These are phyloP conservation scores for Leucocoprinus sp. DNA, from an alignment of 768 basidiomycete genomes.

Conservation along the genomic window DNA sequence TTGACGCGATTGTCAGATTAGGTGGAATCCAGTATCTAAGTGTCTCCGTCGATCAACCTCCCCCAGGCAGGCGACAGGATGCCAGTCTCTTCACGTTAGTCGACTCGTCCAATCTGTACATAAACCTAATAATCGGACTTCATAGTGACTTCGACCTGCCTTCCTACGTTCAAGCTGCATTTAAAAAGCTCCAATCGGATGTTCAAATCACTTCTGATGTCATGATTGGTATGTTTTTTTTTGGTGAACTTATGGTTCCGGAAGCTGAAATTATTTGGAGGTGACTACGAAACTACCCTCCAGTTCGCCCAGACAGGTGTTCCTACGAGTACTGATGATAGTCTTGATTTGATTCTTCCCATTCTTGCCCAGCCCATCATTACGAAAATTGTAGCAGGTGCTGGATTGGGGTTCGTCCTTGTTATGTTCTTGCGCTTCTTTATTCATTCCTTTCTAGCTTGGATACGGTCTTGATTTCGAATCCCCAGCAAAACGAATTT, in stretches of 20 bases:
- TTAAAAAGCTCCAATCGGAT: slow-evolving; percentile 56
- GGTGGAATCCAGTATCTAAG: slow-evolving; percentile 60
- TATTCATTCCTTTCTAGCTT: slow-evolving; percentile 29
- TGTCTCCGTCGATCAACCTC: slow-evolving; percentile 20
- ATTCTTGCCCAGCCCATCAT: slow-evolving; percentile 69
- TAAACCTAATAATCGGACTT: neutral
- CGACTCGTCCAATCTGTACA: neutral
- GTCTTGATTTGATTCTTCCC: slow-evolving; percentile 56
- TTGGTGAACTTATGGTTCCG: neutral
- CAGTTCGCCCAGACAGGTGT: slow-evolving; percentile 51
- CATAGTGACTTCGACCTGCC: slow-evolving; percentile 55
- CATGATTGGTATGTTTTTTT: slow-evolving; percentile 43
- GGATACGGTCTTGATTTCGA: slow-evolving; percentile 50
- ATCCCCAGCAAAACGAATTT: slow-evolving; percentile 52
- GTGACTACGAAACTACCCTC: slow-evolving; percentile 55
- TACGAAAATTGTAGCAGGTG: slow-evolving; percentile 56
- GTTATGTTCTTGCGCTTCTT: neutral
- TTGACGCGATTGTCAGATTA: slow-evolving; percentile 58
- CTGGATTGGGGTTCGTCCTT: slow-evolving; percentile 37
- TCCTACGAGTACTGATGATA: slow-evolving; percentile 51
- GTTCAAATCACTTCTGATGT: slow-evolving; percentile 47
- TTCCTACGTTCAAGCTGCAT: slow-evolving; percentile 55
- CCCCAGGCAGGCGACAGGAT: slow-evolving; percentile 25
- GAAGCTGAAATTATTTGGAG: slow-evolving; percentile 22
- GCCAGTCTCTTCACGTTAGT: slow-evolving; percentile 48